Base-by-base conservation (phyloP, 441 rosid genomes). In the Theobroma grandiflorum region DNA sequence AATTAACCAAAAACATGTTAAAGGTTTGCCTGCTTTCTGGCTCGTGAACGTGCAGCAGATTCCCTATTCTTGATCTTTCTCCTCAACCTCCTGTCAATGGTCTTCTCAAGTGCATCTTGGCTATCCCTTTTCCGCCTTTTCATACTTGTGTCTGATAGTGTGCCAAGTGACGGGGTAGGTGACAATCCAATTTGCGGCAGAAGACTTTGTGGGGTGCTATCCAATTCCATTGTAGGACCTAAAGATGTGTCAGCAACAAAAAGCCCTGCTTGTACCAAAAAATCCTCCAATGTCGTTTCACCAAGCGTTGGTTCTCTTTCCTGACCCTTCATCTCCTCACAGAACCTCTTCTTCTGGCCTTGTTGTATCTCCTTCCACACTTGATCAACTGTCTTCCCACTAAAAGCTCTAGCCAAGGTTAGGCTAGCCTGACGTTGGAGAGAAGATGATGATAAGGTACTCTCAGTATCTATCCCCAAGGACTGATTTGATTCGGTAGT, bases 221-320 rank as follows among this genome's bases (percentile, higher is more conserved):
- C 79, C 55, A 83, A 63, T 37, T 86, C 90, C 88, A 85, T 78
- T 1, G 86, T 79, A 66, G 89, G 87, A 78, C 59, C 77, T 67
- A 80, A 31, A 20, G 84, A 79, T 47, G 85, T 53, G 40, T 84
- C 86, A 6, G 79, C 82, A 42, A 81, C 83, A 75, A 81, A 83
- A 37, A 85, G 85, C 16, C 93, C 92, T 11, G 95, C 95, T 83
- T 88, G 88, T 26, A 86, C 89, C 85, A 92, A 85, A 86, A 92
- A 92, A 65, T 90, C 95, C 87, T 92, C 95, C 85, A 89, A 83
- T 35, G 88, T 85, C 14, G 82, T 75, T 78, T 88, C 88, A 6
- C 87, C 84, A 0, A 85, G 82, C 0, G 18, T 65, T 50, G 77
- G 68, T 37, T 81, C 86, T 42, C 85, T 78, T 69, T 80, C 68